Percentiles rank a stretch among this genome's conserved stretches.
phyloP scores from a whole-genome alignment of 768 basidiomycete genomes.

The Clitopilus passeckerianus region DNA sequence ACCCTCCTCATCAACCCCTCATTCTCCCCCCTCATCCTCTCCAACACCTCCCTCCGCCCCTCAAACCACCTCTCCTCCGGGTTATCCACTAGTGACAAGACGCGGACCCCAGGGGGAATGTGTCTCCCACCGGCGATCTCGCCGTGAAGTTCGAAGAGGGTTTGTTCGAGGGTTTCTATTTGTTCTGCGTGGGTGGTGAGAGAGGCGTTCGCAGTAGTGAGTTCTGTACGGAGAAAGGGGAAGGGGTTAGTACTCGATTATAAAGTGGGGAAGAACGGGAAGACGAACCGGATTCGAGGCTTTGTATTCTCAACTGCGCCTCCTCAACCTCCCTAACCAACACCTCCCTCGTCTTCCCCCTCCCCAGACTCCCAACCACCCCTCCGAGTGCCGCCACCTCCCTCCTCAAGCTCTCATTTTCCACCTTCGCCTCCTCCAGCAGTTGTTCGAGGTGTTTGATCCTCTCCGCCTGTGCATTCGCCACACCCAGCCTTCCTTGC shows the following conservation, averaged over 20 bases:
- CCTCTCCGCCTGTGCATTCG: constrained; percentile 26
- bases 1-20: constrained; percentile 69
- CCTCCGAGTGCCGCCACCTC: constrained; percentile 43
- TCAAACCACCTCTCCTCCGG: constrained; percentile 84
- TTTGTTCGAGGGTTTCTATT: constrained; percentile 73
- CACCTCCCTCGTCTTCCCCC: constrained; percentile 23
- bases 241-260: background rate
- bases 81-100: constrained; percentile 69
- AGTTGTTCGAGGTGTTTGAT: constrained; percentile 52
- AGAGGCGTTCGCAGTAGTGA: constrained; percentile 32
- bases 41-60: constrained; percentile 67
- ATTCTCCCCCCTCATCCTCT: constrained; percentile 79
- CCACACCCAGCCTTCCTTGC: too few species aligned
- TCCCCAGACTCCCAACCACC: constrained; percentile 19
- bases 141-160: constrained; percentile 71
- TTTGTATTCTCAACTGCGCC: constrained; percentile 21
- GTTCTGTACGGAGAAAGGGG: constrained; percentile 26
- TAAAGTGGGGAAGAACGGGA: background rate
- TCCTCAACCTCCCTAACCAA: constrained; percentile 30
- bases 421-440: constrained; percentile 48
- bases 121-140: constrained; percentile 74
- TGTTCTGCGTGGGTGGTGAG: constrained; percentile 36
- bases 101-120: constrained; percentile 64
- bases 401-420: constrained; percentile 37
- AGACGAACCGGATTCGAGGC: constrained; percentile 35